These are phyloP conservation scores for Kuraishia capsulata DNA, from an alignment of 805 yeast genomes.

Conservation along the genomic window DNA sequence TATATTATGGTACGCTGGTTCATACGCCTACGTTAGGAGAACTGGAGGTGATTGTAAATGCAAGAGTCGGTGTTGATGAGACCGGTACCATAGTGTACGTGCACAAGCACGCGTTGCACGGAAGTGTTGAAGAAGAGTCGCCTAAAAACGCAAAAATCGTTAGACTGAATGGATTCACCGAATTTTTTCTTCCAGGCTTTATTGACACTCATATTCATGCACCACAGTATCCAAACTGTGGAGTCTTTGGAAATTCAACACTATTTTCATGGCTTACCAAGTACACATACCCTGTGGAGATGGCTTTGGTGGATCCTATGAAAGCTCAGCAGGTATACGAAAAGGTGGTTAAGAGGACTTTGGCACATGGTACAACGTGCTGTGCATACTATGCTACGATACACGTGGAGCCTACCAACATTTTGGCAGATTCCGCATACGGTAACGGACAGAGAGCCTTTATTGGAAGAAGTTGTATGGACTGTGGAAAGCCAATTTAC, in stretches of 20 bases:
- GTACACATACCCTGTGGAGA: conserved; percentile 65
- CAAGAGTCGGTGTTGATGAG: conserved; percentile 60
- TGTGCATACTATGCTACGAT: conserved; percentile 89
- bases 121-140: conserved; percentile 22
- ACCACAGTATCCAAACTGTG: conserved; percentile 73
- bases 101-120: too few relatives aligned
- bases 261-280: conserved; percentile 80
- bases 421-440: conserved; percentile 65
- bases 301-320: conserved; percentile 21
- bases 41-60: conserved; percentile 44
- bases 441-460: conserved; percentile 75
- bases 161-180: conserved; percentile 23
- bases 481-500: conserved; percentile 22
- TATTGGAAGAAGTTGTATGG: conserved; percentile 93
- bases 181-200: conserved; percentile 76
- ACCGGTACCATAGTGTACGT: conserved; percentile 47
- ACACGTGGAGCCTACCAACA: conserved; percentile 64
- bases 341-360: conserved; percentile 59
- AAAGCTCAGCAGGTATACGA: conserved; percentile 57
- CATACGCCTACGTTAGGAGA: conserved; percentile 61
- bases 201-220: conserved; percentile 82
- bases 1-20: conserved; percentile 62
- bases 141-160: conserved; percentile 14
- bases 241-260: conserved; percentile 79
- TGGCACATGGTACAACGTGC: conserved; percentile 80